phyloP scores from a whole-genome alignment of 441 rosid genomes.

The Rhodomyrtus psidioides region DNA sequence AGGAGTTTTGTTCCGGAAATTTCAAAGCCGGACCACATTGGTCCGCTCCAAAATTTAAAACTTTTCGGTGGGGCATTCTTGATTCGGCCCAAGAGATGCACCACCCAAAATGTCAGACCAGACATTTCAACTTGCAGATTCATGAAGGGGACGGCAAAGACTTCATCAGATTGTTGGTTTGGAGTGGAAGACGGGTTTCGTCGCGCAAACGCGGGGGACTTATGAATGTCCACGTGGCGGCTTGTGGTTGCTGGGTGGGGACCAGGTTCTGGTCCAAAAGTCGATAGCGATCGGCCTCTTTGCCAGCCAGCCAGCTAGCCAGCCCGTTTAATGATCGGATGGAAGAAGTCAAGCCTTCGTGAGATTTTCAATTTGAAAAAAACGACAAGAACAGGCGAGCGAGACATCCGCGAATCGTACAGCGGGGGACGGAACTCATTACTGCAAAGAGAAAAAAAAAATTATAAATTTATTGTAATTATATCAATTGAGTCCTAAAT shows the following conservation, averaged over 20 bases:
- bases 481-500: too few relatives aligned
- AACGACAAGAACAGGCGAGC: neutral
- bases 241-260: neutral
- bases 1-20: neutral
- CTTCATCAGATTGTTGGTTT: neutral
- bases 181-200: neutral
- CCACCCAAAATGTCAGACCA: neutral
- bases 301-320: neutral
- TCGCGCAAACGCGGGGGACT: neutral
- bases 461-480: too few relatives aligned
- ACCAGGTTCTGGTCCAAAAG: neutral
- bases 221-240: neutral
- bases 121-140: neutral
- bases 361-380: neutral
- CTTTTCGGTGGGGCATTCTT: neutral
- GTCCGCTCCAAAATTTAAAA: neutral
- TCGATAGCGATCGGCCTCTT: neutral
- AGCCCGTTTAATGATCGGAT: neutral
- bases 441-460: too few relatives aligned
- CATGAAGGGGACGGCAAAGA: neutral
- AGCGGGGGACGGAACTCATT: too few relatives aligned
- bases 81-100: neutral
- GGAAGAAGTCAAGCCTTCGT: neutral
- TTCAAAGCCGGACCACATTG: neutral
- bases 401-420: neutral